Base-by-base conservation (phyloP, 306 rosid species). In the Medicago arabica region DNA sequence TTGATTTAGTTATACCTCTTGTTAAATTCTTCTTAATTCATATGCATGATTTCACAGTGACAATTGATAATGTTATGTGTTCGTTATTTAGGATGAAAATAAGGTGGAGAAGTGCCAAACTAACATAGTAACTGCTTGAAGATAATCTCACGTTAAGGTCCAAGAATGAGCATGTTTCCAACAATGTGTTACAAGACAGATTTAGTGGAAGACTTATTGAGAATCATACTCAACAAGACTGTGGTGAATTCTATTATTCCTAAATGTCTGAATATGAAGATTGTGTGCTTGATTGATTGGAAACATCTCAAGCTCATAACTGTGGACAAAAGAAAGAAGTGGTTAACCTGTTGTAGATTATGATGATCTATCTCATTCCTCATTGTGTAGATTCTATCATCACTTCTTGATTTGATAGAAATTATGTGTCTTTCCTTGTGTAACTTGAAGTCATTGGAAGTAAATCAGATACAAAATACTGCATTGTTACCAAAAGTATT, bases 41-140 rank as follows among this genome's bases (percentile, higher is more conserved):
- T 36, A 53, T 19, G 57, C 14, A 21, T 75, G 41, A 49, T 36
- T 63, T 50, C 7, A 41, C 11, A 11, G 36, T 49, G 64, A 38
- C 65, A 53, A 71, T 53, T 71, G 65, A 71, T 71, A 55, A n/a
- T 71, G 65, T 53, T 71, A 51, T 49, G 12, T 7, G 47, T 50
- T 19, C 13, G 70, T 62, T 46, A 19, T 34, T 17, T 11, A 23
- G 71, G 18, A 46, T 17, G 63, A 36, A 75, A 49, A 61, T 74
- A 44, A 11, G 19, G 43, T 31, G 2, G 40, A 64, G 34, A 50
- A 34, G 51, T 15, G 41, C 9, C 79, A 18, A 75, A 4, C 72
- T 10, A 36, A 39, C 54, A 3, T 5, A 34, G 38, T 3, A 34
- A 6, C 38, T 34, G 7, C 38, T 34, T 34, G 38, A 34, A 34